Percentiles rank a stretch among this genome's conserved stretches.
phyloP scores from a whole-genome alignment of 768 basidiomycete species.

The Boletellus sp. region DNA sequence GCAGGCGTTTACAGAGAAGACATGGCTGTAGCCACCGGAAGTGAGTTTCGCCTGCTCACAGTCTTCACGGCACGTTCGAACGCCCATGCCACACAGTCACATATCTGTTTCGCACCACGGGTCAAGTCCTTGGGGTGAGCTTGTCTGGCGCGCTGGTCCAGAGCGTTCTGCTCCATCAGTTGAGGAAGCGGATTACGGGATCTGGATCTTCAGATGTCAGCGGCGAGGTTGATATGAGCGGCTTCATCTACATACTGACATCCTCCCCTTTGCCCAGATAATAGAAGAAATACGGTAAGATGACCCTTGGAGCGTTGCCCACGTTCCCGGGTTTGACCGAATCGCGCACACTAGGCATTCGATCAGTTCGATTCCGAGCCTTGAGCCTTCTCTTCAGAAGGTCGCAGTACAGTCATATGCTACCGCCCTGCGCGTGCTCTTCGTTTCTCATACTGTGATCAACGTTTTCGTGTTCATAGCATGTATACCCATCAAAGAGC shows the following conservation, averaged over 20 bases:
- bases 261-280: conserved; percentile 43
- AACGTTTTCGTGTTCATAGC: conserved; percentile 65
- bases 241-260: conserved; percentile 18
- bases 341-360: conserved; percentile 49
- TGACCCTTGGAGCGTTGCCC: conserved; percentile 10
- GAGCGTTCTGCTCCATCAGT: conserved; percentile 63
- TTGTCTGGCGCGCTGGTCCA: conserved; percentile 83
- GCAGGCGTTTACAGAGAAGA: conserved; percentile 75
- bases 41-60: conserved; percentile 45
- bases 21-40: conserved; percentile 85
- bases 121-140: conserved; percentile 94
- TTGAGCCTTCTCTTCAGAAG: conserved; percentile 51
- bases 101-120: conserved; percentile 90
- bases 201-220: conserved; percentile 69
- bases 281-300: conserved; percentile 67
- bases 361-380: conserved; percentile 62
- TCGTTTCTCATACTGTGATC: conserved; percentile 71
- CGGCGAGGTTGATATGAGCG: conserved; percentile 26
- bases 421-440: conserved; percentile 75
- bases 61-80: conserved; percentile 7
- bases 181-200: conserved; percentile 73
- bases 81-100: conserved; percentile 55
- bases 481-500: conserved; percentile 75
- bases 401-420: conserved; percentile 77
- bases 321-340: conserved; percentile 13